Conservation (phyloP, 805 yeast species). For the Suhomyces sp. region DNA sequence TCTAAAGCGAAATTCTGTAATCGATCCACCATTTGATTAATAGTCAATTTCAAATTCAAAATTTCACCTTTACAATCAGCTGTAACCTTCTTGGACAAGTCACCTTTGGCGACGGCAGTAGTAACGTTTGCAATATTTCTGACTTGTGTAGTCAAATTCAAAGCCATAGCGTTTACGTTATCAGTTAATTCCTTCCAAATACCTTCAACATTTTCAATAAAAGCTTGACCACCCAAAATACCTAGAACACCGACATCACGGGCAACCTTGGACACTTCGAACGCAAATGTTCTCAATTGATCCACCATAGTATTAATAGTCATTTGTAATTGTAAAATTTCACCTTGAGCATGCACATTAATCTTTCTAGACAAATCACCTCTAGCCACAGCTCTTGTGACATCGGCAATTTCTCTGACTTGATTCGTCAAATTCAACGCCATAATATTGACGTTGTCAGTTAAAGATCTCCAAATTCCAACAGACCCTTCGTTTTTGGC, state of each 20-base stretch:
- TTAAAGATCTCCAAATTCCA: constrained; percentile 84
- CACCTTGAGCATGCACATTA: constrained; percentile 91
- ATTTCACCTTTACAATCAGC: constrained; percentile 78
- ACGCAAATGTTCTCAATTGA: constrained; percentile 77
- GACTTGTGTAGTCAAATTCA: constrained; percentile 83
- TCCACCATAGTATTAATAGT: constrained; percentile 89
- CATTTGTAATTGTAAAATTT: constrained; percentile 78
- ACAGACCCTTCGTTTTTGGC: constrained; percentile 82
- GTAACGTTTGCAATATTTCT: constrained; percentile 86
- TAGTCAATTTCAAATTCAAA: constrained; percentile 46
- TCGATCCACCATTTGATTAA: constrained; percentile 52
- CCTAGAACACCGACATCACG: constrained; percentile 91
- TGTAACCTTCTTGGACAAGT: constrained; percentile 74
- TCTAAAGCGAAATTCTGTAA: constrained; percentile 48
- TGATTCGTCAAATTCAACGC: constrained; percentile 74
- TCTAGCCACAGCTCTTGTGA: constrained; percentile 82
- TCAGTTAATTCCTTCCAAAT: constrained; percentile 87
- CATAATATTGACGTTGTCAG: constrained; percentile 86
- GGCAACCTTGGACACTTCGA: constrained; percentile 84
- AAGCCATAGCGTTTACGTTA: constrained; percentile 87
- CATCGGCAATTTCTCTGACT: constrained; percentile 82
- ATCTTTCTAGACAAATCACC: constrained; percentile 83
- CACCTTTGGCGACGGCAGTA: constrained; percentile 85
- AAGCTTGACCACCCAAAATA: constrained; percentile 84
- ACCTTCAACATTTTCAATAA: constrained; percentile 75